Evolutionary conservation across 352 stramenopile genomes (phyloP), one percentile per base, ranked within the genome.

Genomic region (Globisporangium acanthophoron): DNA sequence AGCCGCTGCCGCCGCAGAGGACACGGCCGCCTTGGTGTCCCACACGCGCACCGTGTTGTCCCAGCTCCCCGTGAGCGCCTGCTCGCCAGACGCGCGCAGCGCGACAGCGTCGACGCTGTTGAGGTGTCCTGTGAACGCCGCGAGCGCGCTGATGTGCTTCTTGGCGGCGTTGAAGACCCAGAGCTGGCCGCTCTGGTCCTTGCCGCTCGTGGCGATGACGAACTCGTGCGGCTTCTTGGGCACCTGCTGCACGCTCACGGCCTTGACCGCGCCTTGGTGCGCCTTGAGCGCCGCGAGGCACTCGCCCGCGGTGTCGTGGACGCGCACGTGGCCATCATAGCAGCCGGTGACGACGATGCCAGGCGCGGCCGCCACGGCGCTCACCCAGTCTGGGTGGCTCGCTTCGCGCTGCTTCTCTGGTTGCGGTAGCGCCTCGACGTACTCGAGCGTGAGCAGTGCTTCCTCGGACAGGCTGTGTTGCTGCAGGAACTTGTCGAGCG

Each of bases 361-460:
- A 21, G 66, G 61, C 33, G 66, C 67, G 27, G 73, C 68, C 0
- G 65, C 70, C 13, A 96, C 77, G 29, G 86, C 80, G 62, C 86
- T 91, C 58, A 96, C 84, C 88, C 88, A 96, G 59, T 96, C 88
- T 16, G 86, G 87, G 61, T 94, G 82, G 50, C 85, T 78, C 12
- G 69, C 78, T 40, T 76, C 66, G 27, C 80, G 75, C 52, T 87
- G 71, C 57, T 85, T 71, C 66, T 87, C 72, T 0, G 88, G 88
- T 51, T 92, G 76, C 3, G 80, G 71, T 21, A 95, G 65, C 40
- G 88, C 85, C 50, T 94, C 81, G 53, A 95, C 76, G 67, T 96
- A 96, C 69, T 96, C 86, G 61, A 96, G 83, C 52, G 83, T 92
- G 13, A 96, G 65, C 43, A 95, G 66, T 29, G 84, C 72, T 62